Evolutionary conservation across 1,284 basidiomycete genomes (phyloP).

Genomic region (Naganishia sp.): DNA sequence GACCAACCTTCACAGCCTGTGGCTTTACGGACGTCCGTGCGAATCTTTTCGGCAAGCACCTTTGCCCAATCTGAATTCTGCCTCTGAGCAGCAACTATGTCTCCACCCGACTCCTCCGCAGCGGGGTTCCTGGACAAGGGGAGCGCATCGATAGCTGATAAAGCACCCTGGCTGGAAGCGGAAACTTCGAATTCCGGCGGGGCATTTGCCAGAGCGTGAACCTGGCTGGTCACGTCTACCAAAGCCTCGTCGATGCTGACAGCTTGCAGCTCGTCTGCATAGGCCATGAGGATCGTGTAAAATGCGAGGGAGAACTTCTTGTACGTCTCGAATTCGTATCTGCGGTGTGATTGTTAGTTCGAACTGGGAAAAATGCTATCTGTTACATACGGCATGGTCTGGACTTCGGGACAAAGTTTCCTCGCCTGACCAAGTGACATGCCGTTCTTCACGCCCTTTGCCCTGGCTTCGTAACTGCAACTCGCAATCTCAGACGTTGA

Average conservation of each 20-base stretch:
- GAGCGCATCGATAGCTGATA: too few relatives aligned
- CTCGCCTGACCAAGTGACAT: slow-evolving; percentile 91
- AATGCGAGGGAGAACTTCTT: slow-evolving; percentile 79
- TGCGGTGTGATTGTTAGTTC: slow-evolving; percentile 31
- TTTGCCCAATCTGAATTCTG: slow-evolving; percentile 59
- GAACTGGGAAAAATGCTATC: slow-evolving; percentile 41
- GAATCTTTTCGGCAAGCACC: slow-evolving; percentile 76
- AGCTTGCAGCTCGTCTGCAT: slow-evolving; percentile 89
- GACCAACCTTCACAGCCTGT: slow-evolving; percentile 79
- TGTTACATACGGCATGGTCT: slow-evolving; percentile 87
- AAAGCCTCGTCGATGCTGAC: slow-evolving; percentile 96
- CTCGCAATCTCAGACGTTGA: slow-evolving; percentile 95
- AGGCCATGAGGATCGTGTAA: slow-evolving; percentile 85
- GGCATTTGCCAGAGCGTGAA: slow-evolving; percentile 53
- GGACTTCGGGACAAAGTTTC: slow-evolving; percentile 69
- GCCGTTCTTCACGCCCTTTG: slow-evolving; percentile 85
- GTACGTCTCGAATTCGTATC: slow-evolving; percentile 65
- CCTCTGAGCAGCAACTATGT: not conserved
- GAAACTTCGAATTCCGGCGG: slow-evolving; percentile 41
- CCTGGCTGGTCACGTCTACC: slow-evolving; percentile 77
- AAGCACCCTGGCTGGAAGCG: not conserved
- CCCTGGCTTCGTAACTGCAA: slow-evolving; percentile 88
- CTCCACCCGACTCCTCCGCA: not conserved
- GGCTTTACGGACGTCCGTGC: slow-evolving; percentile 68
- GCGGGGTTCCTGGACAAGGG: too few relatives aligned